phyloP scores from a whole-genome alignment of 148 eudicot species.

The Silene conica region DNA sequence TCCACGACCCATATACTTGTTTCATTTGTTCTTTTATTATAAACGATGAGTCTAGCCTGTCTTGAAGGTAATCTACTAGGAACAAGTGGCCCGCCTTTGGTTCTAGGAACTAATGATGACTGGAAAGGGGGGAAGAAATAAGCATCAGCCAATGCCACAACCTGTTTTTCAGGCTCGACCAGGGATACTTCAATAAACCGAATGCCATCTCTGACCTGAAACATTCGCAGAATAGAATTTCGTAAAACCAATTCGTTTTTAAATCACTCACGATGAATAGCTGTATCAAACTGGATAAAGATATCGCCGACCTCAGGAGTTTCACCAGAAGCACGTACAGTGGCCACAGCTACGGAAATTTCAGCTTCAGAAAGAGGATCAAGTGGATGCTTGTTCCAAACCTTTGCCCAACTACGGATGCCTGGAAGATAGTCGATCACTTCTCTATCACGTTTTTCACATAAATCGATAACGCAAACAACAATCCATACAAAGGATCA shows the following conservation, averaged over 20 bases:
- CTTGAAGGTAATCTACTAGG: slow-evolving; percentile 70
- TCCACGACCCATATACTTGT: slow-evolving; percentile 77
- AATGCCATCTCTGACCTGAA: slow-evolving; percentile 70
- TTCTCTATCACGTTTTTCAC: neutral
- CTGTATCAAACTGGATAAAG: neutral
- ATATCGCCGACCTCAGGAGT: slow-evolving; percentile 55
- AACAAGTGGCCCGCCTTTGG: slow-evolving; percentile 53
- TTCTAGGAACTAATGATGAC: slow-evolving; percentile 53
- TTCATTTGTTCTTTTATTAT: slow-evolving; percentile 66
- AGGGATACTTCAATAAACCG: slow-evolving; percentile 75
- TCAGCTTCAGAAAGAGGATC: slow-evolving; percentile 72
- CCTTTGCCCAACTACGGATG: slow-evolving; percentile 38
- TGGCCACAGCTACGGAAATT: slow-evolving; percentile 65
- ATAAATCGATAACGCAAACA: slow-evolving; percentile 1
- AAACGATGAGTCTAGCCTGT: slow-evolving; percentile 64
- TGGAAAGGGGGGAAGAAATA: slow-evolving; percentile 83
- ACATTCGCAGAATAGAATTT: neutral
- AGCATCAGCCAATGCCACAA: slow-evolving; percentile 82
- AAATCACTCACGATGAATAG: neutral
- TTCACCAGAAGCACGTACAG: slow-evolving; percentile 76
- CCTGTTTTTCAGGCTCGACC: slow-evolving; percentile 61
- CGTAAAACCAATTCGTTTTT: neutral
- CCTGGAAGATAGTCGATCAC: slow-evolving; percentile 24
- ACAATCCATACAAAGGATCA: neutral
- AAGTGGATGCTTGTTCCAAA: slow-evolving; percentile 62